Base-by-base conservation (phyloP, 2,329 filamentous ascomycete species). In the Rhynchosporium agropyri region DNA sequence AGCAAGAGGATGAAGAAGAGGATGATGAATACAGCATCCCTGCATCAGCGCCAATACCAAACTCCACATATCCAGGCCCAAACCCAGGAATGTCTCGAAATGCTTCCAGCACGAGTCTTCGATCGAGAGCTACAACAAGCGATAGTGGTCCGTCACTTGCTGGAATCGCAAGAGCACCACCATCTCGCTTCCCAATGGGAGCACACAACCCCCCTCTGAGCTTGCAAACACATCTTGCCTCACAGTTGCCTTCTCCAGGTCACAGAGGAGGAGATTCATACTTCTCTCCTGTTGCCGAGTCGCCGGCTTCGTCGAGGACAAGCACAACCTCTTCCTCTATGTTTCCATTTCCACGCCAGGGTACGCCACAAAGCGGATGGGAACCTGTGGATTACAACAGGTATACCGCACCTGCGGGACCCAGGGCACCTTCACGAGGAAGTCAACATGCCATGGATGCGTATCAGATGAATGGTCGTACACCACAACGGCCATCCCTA, bases 401-500 rank as follows among this genome's bases (percentile, higher is more conserved):
- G 36, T 96, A 96, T 74, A 97, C 94, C 0, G 92, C 94, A 8
- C 94, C 94, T 26, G 92, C 91, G 2, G 88, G 93, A 82, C 88
- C 90, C 50, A 88, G 92, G 45, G 90, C 87, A 42, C 86, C 89
- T n/a, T 94, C 91, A 40, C 83, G 90, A 63, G 91, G 95, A 68
- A 89, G 89, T 2, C 81, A 88, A 7, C 87, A 85, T 38, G 83
- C 85, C 8, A 77, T 80, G 15, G 88, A 87, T 59, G 65, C 84
- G 2, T 89, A 90, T 71, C 80, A 82, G 61, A 80, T 82, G 63
- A 85, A 85, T 63, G 84, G 84, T 43, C 83, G 90, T 68, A 86
- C 84, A 70, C 83, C 85, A 50, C 88, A 91, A 69, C 85, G 90
- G n/a, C 91, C 91, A 28, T 96, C 91, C 10, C 80, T 96, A 69